Evolutionary conservation across 2,329 filamentous ascomycete genomes (phyloP).

Genomic region (Pseudopithomyces maydicus): DNA sequence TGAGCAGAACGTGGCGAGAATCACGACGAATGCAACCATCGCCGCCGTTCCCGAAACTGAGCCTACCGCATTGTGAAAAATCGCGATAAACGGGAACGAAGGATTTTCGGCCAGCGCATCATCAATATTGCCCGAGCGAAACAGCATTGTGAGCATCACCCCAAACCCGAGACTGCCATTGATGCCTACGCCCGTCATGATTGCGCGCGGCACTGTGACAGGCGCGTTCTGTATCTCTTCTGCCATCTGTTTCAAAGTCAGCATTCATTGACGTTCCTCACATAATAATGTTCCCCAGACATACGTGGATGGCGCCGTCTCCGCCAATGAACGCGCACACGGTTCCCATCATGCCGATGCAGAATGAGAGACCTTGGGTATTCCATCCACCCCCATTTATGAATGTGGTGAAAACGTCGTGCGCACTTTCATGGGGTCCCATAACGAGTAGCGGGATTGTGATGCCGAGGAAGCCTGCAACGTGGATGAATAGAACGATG

Average conservation of each 20-base stretch:
- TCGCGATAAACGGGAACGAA: slow-evolving; percentile 45
- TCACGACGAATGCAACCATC: slow-evolving; percentile 37
- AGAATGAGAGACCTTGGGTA: slow-evolving; percentile 45
- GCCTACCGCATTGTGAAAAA: slow-evolving; percentile 40
- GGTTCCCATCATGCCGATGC: slow-evolving; percentile 41
- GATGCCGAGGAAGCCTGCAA: slow-evolving; percentile 55
- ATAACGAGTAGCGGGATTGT: slow-evolving; percentile 51
- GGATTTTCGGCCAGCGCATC: slow-evolving; percentile 16
- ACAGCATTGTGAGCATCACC: neutral
- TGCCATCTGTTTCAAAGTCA: slow-evolving; percentile 5
- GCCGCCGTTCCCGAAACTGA: slow-evolving; percentile 47
- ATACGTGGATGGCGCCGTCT: slow-evolving; percentile 36
- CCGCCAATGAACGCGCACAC: slow-evolving; percentile 34
- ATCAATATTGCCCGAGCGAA: slow-evolving; percentile 38
- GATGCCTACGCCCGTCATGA: slow-evolving; percentile 39
- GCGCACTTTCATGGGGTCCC: slow-evolving; percentile 40
- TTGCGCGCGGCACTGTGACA: slow-evolving; percentile 31
- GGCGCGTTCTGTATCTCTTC: slow-evolving; percentile 27
- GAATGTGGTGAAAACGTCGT: slow-evolving; percentile 51
- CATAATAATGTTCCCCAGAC: too few species aligned
- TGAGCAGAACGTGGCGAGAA: slow-evolving; percentile 33
- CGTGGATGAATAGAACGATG: slow-evolving; percentile 51
- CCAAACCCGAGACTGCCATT: slow-evolving; percentile 28
- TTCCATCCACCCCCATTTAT: slow-evolving; percentile 50
- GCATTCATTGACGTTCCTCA: too few species aligned